Base-by-base conservation (phyloP, 2,329 filamentous ascomycete species). In the Metarhizium album region DNA sequence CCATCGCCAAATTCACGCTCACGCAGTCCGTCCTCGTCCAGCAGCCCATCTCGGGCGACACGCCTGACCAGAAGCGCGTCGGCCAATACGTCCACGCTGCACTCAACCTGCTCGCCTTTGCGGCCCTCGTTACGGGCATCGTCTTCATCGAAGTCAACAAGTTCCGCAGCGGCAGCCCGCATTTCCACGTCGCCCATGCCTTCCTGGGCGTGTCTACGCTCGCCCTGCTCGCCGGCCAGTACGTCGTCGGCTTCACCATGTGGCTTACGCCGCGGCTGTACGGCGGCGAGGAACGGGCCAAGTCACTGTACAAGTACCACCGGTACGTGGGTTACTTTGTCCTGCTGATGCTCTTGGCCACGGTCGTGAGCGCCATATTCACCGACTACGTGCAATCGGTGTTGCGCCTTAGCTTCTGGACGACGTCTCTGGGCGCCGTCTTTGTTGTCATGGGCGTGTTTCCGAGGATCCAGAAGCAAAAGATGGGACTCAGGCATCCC, bases 301-400 rank as follows among this genome's bases (percentile, higher is more conserved):
- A 90, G 75, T 74, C 74, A 23, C 66, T 95, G 42, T 97, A 91
- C 76, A 96, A 95, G 69, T 95, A 90, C 61, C 93, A 97, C 66
- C 81, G 91, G 29, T 70, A 78, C 49, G 77, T 75, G 22, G 93
- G 91, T 2, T 97, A 98, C 64, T 57, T 81, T 7, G 71, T 90
- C 52, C 69, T 91, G 49, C 62, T 84, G 47, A 60, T 94, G 59
- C 74, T 91, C 54, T 69, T 95, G 54, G 81, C 79, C 9, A 93
- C 90, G 0, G 77, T 95, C 38, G 72, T 78, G 46, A 83, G 84
- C 23, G 87, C 90, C 1, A 88, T 83, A 3, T 75, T 83, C 69
- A 96, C 91, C 1, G 74, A 77, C 33, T 96, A 84, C 67, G 89
- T 85, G 60, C 64, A 78, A 55, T 77, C 75, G 23, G 77, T 85